Percentiles rank a stretch among this genome's conserved stretches.
phyloP scores from a whole-genome alignment of 768 basidiomycete genomes.

The Phylloporus arenicola region DNA sequence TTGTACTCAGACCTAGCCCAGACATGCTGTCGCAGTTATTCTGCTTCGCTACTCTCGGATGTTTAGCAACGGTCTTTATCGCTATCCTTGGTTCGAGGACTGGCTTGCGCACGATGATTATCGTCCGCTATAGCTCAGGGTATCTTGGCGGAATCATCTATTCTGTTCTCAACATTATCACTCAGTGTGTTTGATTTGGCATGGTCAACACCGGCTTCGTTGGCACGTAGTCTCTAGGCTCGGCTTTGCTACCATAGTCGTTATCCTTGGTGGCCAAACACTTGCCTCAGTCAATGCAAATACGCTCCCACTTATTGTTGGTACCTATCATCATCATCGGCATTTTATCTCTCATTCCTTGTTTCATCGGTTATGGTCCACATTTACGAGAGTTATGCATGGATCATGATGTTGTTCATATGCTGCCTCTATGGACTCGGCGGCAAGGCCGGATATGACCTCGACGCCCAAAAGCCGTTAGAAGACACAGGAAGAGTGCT shows the following conservation, averaged over 20 bases:
- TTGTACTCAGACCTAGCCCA: slow-evolving; percentile 13
- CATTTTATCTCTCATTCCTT: slow-evolving; percentile 38
- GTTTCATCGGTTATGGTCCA: slow-evolving; percentile 47
- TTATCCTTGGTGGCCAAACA: slow-evolving; percentile 51
- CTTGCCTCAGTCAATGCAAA: slow-evolving; percentile 42
- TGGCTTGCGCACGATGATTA: slow-evolving; percentile 52
- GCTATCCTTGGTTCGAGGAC: slow-evolving; percentile 50
- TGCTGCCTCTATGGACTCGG: slow-evolving; percentile 49
- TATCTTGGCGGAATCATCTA: slow-evolving; percentile 46
- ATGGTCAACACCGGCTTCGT: not conserved
- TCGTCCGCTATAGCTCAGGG: slow-evolving; percentile 43
- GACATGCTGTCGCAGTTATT: slow-evolving; percentile 44
- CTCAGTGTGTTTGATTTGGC: slow-evolving; percentile 29
- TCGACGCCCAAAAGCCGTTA: slow-evolving; percentile 35
- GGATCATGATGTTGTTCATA: slow-evolving; percentile 44
- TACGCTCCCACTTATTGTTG: slow-evolving; percentile 42
- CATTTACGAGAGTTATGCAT: slow-evolving; percentile 51
- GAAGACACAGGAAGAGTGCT: slow-evolving; percentile 43
- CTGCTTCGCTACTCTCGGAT: slow-evolving; percentile 44
- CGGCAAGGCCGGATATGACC: slow-evolving; percentile 41
- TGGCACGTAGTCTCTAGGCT: slow-evolving; percentile 26
- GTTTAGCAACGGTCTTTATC: slow-evolving; percentile 41
- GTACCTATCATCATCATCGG: slow-evolving; percentile 44
- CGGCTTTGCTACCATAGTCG: slow-evolving; percentile 44
- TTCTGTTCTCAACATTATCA: slow-evolving; percentile 51